Percentiles rank a stretch among this genome's conserved stretches.
phyloP scores from a whole-genome alignment of 2,329 filamentous ascomycete species.

The Chrysosporium keratinophilum region DNA sequence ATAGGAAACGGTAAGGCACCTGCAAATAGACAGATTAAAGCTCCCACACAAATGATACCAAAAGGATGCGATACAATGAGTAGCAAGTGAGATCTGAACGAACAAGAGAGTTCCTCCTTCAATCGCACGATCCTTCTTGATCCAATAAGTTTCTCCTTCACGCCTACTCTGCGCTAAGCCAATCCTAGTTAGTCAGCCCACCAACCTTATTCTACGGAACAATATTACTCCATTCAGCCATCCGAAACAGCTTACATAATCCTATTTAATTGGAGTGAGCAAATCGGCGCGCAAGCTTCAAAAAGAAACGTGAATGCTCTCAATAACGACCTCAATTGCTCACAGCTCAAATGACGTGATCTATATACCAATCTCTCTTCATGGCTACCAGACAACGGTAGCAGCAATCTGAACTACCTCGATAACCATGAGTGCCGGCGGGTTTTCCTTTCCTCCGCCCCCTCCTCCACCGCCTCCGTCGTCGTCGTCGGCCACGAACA shows the following conservation, averaged over 20 bases:
- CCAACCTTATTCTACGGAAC: neutral
- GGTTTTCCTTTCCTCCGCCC: conserved; percentile 39
- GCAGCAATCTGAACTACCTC: neutral
- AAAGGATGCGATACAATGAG: neutral
- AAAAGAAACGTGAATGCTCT: too few species aligned
- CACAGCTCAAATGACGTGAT: neutral
- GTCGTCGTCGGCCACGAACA: neutral
- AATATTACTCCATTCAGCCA: conserved; percentile 4
- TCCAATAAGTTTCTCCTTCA: too few species aligned
- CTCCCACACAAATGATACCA: neutral
- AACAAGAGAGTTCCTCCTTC: too few species aligned
- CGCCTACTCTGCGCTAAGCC: neutral
- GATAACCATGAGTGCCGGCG: conserved; percentile 31
- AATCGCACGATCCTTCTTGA: too few species aligned
- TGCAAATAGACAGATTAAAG: neutral
- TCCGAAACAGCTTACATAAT: conserved; percentile 7
- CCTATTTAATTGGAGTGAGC: neutral
- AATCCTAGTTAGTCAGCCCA: neutral
- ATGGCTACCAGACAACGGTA: neutral
- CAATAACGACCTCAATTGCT: too few species aligned
- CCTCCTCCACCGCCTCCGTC: conserved; percentile 29
- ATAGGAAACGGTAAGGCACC: too few species aligned
- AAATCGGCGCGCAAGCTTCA: neutral
- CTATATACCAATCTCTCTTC: neutral
- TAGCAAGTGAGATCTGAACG: too few species aligned